Evolutionary conservation across 306 rosid genomes (phyloP).

Genomic region (Corylus heterophylla): DNA sequence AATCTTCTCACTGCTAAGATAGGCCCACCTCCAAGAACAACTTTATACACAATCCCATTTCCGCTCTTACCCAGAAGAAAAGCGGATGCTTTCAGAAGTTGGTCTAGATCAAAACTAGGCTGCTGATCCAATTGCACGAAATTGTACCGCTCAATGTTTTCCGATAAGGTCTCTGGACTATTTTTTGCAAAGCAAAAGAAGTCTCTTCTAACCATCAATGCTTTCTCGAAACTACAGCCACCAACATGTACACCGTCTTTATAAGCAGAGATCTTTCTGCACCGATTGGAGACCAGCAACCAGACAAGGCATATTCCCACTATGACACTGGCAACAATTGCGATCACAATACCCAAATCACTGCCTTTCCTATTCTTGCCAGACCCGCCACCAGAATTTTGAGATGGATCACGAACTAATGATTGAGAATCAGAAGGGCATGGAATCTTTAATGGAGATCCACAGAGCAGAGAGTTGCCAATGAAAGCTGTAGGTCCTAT

Average conservation of each 20-base stretch:
- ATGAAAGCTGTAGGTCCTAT: constrained; percentile 64
- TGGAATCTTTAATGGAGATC: constrained; percentile 52
- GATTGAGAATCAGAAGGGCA: constrained; percentile 41
- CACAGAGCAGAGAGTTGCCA: constrained; percentile 58
- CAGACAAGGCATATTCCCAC: constrained; percentile 51
- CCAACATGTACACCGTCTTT: constrained; percentile 20
- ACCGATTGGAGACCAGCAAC: constrained; percentile 45
- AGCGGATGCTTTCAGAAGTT: constrained; percentile 65
- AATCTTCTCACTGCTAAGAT: constrained; percentile 54
- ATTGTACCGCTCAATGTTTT: constrained; percentile 45
- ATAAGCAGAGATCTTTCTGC: constrained; percentile 36
- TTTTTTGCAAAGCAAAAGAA: constrained; percentile 48
- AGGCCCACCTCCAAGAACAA: constrained; percentile 54
- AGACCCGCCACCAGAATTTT: constrained; percentile 17
- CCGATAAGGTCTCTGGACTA: constrained; percentile 37
- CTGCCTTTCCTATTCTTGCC: constrained; percentile 26
- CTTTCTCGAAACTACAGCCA: constrained; percentile 25
- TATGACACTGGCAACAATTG: constrained; percentile 40
- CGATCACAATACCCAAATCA: constrained; percentile 37
- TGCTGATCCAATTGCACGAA: constrained; percentile 47
- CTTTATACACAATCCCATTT: constrained; percentile 62
- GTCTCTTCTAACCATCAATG: constrained; percentile 39
- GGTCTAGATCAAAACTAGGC: constrained; percentile 54
- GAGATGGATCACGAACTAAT: constrained; percentile 32
- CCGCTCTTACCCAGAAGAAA: constrained; percentile 61